phyloP scores from a whole-genome alignment of 2,329 filamentous ascomycete species.

The Cercospora canescens region DNA sequence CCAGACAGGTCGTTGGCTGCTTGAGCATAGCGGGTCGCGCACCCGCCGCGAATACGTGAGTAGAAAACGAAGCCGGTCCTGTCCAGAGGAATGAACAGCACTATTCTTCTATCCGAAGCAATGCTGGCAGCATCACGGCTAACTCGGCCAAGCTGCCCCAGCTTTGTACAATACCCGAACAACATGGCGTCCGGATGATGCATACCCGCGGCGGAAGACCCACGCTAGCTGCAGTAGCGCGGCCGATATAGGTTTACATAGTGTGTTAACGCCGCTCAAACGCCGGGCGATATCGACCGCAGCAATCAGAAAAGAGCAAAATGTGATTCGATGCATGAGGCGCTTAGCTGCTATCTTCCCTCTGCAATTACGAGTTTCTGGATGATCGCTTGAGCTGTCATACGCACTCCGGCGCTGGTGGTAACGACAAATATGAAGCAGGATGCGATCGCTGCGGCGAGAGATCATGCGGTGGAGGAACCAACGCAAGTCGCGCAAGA shows the following conservation, averaged over 20 bases:
- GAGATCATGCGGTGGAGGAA: not conserved
- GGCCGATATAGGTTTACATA: slow-evolving; percentile 12
- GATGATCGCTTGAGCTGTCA: not conserved
- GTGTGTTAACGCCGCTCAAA: slow-evolving; percentile 2
- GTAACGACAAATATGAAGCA: not conserved
- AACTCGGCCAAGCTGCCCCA: not conserved
- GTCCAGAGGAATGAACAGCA: no score
- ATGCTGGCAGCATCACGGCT: not conserved
- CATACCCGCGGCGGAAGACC: slow-evolving; percentile 9
- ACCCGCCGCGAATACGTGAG: no score
- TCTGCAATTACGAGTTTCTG: not conserved
- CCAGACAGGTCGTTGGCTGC: no score
- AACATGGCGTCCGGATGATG: not conserved
- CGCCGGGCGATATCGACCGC: slow-evolving; percentile 8
- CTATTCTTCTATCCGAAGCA: no score
- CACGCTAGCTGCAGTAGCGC: slow-evolving; percentile 4
- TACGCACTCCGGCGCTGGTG: not conserved
- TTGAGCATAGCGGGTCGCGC: no score
- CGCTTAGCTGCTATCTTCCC: not conserved
- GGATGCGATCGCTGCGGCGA: not conserved
- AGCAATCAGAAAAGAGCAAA: not conserved
- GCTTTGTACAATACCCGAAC: not conserved
- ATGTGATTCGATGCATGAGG: not conserved
- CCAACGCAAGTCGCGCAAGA: not conserved
- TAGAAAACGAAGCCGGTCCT: no score